phyloP scores from a whole-genome alignment of 441 rosid species.

The Erodium moschatum region DNA sequence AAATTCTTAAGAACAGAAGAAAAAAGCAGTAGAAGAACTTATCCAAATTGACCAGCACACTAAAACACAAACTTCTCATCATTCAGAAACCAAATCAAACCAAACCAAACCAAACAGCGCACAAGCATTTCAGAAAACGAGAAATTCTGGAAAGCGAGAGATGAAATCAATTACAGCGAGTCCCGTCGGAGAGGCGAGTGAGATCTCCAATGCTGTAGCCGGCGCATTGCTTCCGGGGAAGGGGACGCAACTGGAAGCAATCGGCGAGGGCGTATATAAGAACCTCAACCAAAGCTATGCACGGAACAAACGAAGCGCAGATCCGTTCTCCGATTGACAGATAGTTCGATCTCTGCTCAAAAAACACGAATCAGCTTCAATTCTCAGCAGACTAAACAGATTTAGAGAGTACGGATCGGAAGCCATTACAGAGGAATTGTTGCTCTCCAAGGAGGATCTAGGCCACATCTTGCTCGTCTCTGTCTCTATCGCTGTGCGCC shows the following conservation, averaged over 20 bases:
- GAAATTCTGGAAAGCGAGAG: background rate
- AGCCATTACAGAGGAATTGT: background rate
- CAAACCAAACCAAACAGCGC: background rate
- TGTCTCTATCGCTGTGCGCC: background rate
- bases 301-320: background rate
- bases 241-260: background rate
- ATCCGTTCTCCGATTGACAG: background rate
- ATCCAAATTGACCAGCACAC: background rate
- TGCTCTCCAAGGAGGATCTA: background rate
- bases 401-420: background rate
- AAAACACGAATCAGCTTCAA: background rate
- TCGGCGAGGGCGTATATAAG: background rate
- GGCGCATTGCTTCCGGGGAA: background rate
- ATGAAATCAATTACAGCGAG: background rate
- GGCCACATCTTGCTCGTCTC: background rate
- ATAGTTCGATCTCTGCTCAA: background rate
- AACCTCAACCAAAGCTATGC: background rate
- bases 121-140: background rate
- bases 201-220: background rate
- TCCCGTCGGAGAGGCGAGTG: slow-evolving; percentile 1
- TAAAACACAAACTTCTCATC: background rate
- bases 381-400: background rate
- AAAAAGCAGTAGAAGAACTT: background rate
- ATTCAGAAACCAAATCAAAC: background rate
- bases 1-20: background rate